A percentile compares a stretch with the other conserved stretches of the same genome.
phyloP scores from a whole-genome alignment of 495 filamentous ascomycete species.

The Daldinia childiae region DNA sequence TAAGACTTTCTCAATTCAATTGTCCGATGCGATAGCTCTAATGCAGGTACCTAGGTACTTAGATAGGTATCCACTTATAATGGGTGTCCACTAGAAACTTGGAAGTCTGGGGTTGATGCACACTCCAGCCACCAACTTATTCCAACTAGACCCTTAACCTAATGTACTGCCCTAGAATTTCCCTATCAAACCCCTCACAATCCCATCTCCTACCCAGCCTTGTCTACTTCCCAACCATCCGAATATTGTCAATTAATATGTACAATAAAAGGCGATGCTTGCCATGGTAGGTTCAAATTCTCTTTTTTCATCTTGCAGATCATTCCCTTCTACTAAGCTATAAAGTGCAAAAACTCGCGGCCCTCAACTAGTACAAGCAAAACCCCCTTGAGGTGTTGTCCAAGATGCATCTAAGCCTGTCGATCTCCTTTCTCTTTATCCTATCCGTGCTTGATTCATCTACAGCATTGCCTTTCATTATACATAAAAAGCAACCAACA shows the following conservation, averaged over 20 bases:
- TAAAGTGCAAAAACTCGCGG: slow-evolving; percentile 30
- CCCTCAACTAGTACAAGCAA: slow-evolving; percentile 35
- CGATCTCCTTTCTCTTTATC: slow-evolving; percentile 32
- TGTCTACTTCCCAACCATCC: slow-evolving; percentile 40
- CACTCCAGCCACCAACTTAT: slow-evolving; percentile 27
- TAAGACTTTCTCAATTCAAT: not conserved
- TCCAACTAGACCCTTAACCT: not conserved
- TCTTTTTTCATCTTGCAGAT: slow-evolving; percentile 33
- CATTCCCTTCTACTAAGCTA: slow-evolving; percentile 28
- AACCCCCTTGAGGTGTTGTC: slow-evolving; percentile 31
- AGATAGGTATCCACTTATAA: too few species aligned
- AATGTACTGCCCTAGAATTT: not conserved
- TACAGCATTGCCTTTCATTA: slow-evolving; percentile 42
- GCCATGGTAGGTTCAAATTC: slow-evolving; percentile 20
- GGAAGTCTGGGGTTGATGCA: not conserved
- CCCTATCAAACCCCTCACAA: slow-evolving; percentile 2
- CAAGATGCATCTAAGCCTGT: slow-evolving; percentile 42
- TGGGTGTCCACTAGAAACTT: too few species aligned
- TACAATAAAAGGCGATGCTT: slow-evolving; percentile 35
- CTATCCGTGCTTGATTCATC: slow-evolving; percentile 26
- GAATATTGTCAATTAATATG: slow-evolving; percentile 36
- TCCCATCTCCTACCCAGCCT: not conserved
- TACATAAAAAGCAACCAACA: slow-evolving; percentile 16
- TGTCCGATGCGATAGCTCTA: not conserved
- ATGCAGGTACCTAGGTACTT: slow-evolving; percentile 29